These are phyloP conservation scores for Diplodia sapinea DNA, from an alignment of 2,329 filamentous ascomycete genomes.

Conservation along the genomic window DNA sequence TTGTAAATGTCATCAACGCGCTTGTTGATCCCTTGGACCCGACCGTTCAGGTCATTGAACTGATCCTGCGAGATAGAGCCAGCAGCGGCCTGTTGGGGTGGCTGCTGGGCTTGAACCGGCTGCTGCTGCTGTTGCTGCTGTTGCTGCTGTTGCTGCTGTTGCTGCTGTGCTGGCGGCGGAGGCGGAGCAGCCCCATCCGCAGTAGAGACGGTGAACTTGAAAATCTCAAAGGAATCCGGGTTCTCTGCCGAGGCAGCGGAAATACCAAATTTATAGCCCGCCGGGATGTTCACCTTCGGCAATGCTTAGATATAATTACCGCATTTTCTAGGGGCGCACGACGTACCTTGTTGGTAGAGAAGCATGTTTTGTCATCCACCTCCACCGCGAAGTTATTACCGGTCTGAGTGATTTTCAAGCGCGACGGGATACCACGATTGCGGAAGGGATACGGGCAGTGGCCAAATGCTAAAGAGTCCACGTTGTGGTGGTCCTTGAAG, in stretches of 20 bases:
- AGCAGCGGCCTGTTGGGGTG: conserved; percentile 30
- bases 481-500: conserved; percentile 74
- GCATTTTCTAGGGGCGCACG: not conserved
- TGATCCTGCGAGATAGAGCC: conserved; percentile 54
- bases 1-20: conserved; percentile 69
- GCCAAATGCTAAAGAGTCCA: conserved; percentile 88
- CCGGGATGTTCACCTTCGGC: conserved; percentile 71
- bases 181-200: conserved; percentile 41
- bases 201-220: conserved; percentile 78
- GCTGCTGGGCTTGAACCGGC: conserved; percentile 38
- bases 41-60: conserved; percentile 84
- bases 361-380: conserved; percentile 81
- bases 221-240: conserved; percentile 92
- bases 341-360: conserved; percentile 71
- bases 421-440: conserved; percentile 84
- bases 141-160: conserved; percentile 34
- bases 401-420: conserved; percentile 75
- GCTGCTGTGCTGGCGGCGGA: conserved; percentile 36
- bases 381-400: conserved; percentile 73
- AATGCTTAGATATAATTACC: conserved; percentile 22
- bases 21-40: conserved; percentile 75
- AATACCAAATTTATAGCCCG: conserved; percentile 83
- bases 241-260: conserved; percentile 87
- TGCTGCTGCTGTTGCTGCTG: conserved; percentile 33
- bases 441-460: conserved; percentile 91